Base-by-base conservation (phyloP, 495 filamentous ascomycete genomes). In the Aspergillus diversus region DNA sequence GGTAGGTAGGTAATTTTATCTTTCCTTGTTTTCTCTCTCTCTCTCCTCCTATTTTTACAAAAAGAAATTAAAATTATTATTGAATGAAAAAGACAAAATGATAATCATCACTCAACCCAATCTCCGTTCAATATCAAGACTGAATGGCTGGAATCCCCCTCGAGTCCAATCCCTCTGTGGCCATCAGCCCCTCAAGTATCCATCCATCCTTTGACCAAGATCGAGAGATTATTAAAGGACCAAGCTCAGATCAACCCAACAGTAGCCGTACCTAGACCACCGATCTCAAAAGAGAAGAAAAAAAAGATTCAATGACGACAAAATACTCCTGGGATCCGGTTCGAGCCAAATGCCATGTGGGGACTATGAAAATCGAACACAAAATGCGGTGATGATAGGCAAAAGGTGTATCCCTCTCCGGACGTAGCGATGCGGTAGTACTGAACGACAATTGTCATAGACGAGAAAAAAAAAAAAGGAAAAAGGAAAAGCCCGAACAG, bases 401-500 rank as follows among this genome's bases (percentile, higher is more conserved):
- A 27, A 27, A 27, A 27, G 2, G 21, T 27, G 21, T 27, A 27
- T 27, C 21, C 21, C 21, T 27, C 21, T 27, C 21, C 2, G 11
- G 39, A n/a, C 12, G n/a, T 5, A 43, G 39, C 3, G 39, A 43
- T 43, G 7, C 12, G 39, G n/a, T 43, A 43, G n/a, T 43, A 43
- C 12, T 11, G 39, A n/a, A 5, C 39, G 4, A 12, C n/a, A 12
- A n/a, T n/a, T n/a, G n/a, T n/a, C n/a, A 43, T 43, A 37, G 32
- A 35, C 46, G n/a, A 52, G 21, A 52, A 17, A 52, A 37, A 52
- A 17, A 59, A 46, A 15, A 47, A 33, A 37, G 32, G 0, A 13
- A 31, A 46, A 63, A 52, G 37, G n/a, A 58, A 35, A 52, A 63
- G 21, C 21, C 21, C 21, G 21, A 27, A 27, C 21, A 53, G 16